Evolutionary conservation across 768 basidiomycete genomes (phyloP).

Genomic region (Leccinum barrowsii): DNA sequence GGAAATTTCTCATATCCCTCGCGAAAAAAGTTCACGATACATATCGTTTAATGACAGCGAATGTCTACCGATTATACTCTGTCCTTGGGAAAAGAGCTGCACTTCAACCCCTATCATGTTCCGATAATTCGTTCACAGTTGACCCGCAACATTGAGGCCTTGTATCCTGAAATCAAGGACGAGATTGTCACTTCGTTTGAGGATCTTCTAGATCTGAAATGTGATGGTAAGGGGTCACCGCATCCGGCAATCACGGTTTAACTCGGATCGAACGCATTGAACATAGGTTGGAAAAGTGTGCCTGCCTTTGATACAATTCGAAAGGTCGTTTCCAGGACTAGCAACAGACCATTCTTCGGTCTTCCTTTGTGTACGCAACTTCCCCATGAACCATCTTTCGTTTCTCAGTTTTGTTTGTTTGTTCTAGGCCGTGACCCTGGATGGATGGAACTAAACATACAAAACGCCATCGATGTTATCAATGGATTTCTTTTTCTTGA

Average conservation of each 20-base stretch:
- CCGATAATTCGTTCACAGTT: conserved; percentile 28
- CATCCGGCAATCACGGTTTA: not conserved
- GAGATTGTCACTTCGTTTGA: conserved; percentile 42
- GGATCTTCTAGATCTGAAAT: conserved; percentile 30
- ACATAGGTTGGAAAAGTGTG: not conserved
- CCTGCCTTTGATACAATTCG: not conserved
- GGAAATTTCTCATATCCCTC: not conserved
- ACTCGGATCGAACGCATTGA: not conserved
- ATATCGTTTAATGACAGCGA: conserved; percentile 29
- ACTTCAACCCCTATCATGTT: conserved; percentile 20
- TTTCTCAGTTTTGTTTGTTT: not conserved
- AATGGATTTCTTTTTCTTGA: not conserved
- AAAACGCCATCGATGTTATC: not conserved
- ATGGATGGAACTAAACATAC: not conserved
- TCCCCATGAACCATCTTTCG: too few species aligned
- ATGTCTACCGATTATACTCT: conserved; percentile 17
- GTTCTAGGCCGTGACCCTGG: not conserved
- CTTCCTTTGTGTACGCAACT: not conserved
- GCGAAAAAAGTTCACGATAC: too few species aligned
- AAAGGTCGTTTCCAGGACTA: not conserved
- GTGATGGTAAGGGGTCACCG: not conserved
- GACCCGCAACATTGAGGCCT: conserved; percentile 35
- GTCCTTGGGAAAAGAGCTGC: conserved; percentile 19
- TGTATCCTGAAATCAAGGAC: conserved; percentile 40
- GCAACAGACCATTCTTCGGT: not conserved